Evolutionary conservation across 2,329 filamentous ascomycete genomes (phyloP).

Genomic region (Exophiala sideris): DNA sequence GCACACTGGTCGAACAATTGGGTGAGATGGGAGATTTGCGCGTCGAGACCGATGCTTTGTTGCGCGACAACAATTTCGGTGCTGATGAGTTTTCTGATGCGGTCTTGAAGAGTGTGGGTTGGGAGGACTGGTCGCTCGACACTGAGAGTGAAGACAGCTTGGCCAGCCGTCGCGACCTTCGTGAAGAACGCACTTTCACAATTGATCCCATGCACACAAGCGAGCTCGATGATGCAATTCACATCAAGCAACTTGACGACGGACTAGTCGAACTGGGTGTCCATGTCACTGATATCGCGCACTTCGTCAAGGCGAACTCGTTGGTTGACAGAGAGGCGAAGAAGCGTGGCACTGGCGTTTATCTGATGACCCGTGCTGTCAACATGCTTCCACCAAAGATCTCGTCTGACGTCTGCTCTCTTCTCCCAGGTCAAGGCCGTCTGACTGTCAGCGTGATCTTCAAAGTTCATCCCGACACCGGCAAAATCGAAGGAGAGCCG

Average conservation of each 20-base stretch:
- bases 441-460: slow-evolving; percentile 92
- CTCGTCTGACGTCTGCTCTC: slow-evolving; percentile 80
- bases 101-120: slow-evolving; percentile 85
- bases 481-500: slow-evolving; percentile 78
- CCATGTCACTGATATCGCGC: slow-evolving; percentile 89
- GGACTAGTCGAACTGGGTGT: slow-evolving; percentile 91
- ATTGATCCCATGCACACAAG: slow-evolving; percentile 84
- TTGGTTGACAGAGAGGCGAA: slow-evolving; percentile 95
- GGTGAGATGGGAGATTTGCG: slow-evolving; percentile 96
- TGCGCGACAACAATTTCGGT: slow-evolving; percentile 97
- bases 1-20: slow-evolving; percentile 93
- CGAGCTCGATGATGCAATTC: slow-evolving; percentile 87
- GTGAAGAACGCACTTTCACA: slow-evolving; percentile 82
- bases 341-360: slow-evolving; percentile 94
- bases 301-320: slow-evolving; percentile 95
- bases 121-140: slow-evolving; percentile 84
- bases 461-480: slow-evolving; percentile 77
- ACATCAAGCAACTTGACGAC: slow-evolving; percentile 78
- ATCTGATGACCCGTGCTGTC: slow-evolving; percentile 85
- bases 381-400: slow-evolving; percentile 84
- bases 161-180: slow-evolving; percentile 80
- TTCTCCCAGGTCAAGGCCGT: slow-evolving; percentile 81
- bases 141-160: slow-evolving; percentile 76
- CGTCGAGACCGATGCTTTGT: slow-evolving; percentile 93
- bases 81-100: slow-evolving; percentile 97